These are phyloP conservation scores for Calonectria fujianensis DNA, from an alignment of 2,329 filamentous ascomycete species.

Conservation along the genomic window DNA sequence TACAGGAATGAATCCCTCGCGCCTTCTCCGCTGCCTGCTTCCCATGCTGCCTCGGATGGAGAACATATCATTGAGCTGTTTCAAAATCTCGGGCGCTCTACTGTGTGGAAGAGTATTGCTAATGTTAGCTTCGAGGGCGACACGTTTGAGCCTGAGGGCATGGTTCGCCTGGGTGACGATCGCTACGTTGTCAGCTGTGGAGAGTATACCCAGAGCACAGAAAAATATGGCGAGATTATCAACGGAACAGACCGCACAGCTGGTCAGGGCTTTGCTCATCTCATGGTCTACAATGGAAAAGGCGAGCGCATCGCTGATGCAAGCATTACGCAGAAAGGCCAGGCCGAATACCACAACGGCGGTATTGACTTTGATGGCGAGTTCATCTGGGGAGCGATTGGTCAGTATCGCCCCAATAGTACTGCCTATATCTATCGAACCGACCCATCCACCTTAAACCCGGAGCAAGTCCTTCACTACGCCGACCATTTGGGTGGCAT, in stretches of 20 bases:
- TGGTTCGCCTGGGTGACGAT: slow-evolving; percentile 64
- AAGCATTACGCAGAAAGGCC: slow-evolving; percentile 62
- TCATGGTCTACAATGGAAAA: slow-evolving; percentile 66
- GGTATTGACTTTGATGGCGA: slow-evolving; percentile 70
- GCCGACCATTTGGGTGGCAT: slow-evolving; percentile 68
- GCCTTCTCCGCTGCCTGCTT: slow-evolving; percentile 59
- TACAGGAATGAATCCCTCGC: slow-evolving; percentile 57
- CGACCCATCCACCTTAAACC: slow-evolving; percentile 60
- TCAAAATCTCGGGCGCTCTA: slow-evolving; percentile 61
- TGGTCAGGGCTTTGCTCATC: slow-evolving; percentile 66
- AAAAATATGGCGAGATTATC: slow-evolving; percentile 65
- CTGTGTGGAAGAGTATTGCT: slow-evolving; percentile 64
- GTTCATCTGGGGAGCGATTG: slow-evolving; percentile 67
- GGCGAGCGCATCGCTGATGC: slow-evolving; percentile 66
- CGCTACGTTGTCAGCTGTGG: slow-evolving; percentile 67
- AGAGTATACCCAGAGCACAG: slow-evolving; percentile 64
- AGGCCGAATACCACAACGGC: slow-evolving; percentile 66
- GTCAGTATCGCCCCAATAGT: slow-evolving; percentile 68
- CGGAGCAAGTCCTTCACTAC: slow-evolving; percentile 59
- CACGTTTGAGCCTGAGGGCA: slow-evolving; percentile 69
- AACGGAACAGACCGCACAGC: slow-evolving; percentile 70
- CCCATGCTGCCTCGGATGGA: slow-evolving; percentile 59
- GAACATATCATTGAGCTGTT: slow-evolving; percentile 62
- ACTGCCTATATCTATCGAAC: slow-evolving; percentile 65
- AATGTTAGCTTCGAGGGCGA: slow-evolving; percentile 66